Conservation (phyloP, 2,329 filamentous ascomycete species). For the Diaporthe vaccinii region DNA sequence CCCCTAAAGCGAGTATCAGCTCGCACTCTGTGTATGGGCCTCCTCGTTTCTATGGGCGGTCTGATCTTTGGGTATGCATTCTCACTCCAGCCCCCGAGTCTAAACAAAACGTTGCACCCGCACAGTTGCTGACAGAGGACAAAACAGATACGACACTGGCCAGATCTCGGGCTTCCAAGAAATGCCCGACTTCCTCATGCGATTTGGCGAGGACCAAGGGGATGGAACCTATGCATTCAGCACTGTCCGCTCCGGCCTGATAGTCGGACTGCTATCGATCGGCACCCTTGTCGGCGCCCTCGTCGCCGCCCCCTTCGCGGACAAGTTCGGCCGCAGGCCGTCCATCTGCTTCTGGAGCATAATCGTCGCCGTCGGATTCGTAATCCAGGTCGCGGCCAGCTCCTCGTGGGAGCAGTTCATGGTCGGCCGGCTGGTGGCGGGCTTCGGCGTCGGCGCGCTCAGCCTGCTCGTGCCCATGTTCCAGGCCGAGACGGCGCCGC, state of each 20-base stretch:
- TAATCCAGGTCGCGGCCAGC: conserved; percentile 73
- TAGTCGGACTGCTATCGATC: conserved; percentile 71
- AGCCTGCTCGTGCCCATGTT: conserved; percentile 79
- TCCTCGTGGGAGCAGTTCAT: conserved; percentile 75
- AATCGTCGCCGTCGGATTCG: conserved; percentile 73
- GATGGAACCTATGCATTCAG: conserved; percentile 61
- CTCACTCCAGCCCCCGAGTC: not conserved
- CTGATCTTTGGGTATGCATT: conserved; percentile 53
- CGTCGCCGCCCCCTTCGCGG: conserved; percentile 72
- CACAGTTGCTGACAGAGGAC: conserved; percentile 43
- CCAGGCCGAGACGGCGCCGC: conserved; percentile 77
- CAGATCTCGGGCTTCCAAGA: conserved; percentile 70
- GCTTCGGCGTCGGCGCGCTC: conserved; percentile 76
- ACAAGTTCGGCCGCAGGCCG: conserved; percentile 72
- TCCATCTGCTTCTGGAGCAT: conserved; percentile 74
- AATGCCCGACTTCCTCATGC: conserved; percentile 67
- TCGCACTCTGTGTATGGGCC: conserved; percentile 54
- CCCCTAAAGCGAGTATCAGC: conserved; percentile 56
- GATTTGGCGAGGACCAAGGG: conserved; percentile 61
- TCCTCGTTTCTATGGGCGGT: conserved; percentile 61
- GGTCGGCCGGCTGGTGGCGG: conserved; percentile 74
- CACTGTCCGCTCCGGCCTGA: conserved; percentile 68
- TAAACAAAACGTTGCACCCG: not conserved
- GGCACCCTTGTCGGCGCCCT: conserved; percentile 73
- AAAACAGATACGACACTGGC: conserved; percentile 64